Evolutionary conservation across 2,329 filamentous ascomycete species (phyloP).

Genomic region (Talaromyces islandicus): DNA sequence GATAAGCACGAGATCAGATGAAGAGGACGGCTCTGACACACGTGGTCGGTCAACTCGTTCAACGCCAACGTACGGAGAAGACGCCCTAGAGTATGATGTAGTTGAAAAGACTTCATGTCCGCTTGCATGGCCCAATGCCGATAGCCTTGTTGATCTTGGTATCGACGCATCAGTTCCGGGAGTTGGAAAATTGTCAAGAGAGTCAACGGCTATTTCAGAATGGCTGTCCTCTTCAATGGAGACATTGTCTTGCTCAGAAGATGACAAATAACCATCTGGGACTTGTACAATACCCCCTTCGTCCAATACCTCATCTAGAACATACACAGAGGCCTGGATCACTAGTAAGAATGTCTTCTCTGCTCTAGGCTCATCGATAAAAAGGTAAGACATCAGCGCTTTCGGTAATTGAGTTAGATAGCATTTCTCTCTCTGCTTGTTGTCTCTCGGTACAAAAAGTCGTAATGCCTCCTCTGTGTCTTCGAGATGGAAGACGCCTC

Average conservation of each 20-base stretch:
- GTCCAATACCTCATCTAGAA: conserved; percentile 1
- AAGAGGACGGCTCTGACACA: not conserved
- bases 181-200: not conserved
- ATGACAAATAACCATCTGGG: not conserved
- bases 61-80: not conserved
- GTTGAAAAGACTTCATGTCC: not conserved
- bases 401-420: conserved; percentile 3
- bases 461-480: not conserved
- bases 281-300: not conserved
- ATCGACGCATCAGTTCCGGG: not conserved
- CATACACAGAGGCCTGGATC: not conserved
- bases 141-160: not conserved
- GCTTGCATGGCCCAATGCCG: not conserved
- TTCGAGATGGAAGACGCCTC: conserved; percentile 2
- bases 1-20: not conserved
- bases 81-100: not conserved
- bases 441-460: conserved; percentile 1
- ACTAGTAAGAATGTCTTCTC: not conserved
- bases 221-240: not conserved
- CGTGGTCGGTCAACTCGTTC: not conserved
- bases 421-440: not conserved
- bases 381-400: not conserved
- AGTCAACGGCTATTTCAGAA: not conserved
- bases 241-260: not conserved
- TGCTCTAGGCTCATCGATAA: not conserved